Base-by-base conservation (phyloP, 768 basidiomycete species). In the Podaxis sp. region DNA sequence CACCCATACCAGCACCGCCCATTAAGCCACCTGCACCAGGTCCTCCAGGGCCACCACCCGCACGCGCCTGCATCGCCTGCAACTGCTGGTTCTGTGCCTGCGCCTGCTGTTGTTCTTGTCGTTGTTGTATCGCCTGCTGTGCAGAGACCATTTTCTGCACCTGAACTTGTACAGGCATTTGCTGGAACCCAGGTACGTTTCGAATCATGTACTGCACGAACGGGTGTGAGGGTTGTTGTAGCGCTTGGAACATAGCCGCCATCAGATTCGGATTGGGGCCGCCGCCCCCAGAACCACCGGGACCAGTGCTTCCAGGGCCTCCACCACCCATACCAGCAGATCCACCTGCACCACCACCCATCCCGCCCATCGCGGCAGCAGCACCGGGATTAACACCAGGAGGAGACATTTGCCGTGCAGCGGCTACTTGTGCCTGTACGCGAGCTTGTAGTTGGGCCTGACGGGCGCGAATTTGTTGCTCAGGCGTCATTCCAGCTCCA, bases 191-290 rank as follows among this genome's bases (percentile, higher is more conserved):
- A 5, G 86, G 88, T 1, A 85, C 69, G 24, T 74, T 74, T 40
- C 78, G 74, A 9, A 76, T 65, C 75, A 90, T 77, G 66, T 85
- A 83, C 61, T 82, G 79, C 72, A 86, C 72, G 59, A 89, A 76
- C 24, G 86, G 84, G 70, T 91, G 85, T 11, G 63, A 71, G 4
- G 84, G 86, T 15, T 72, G 79, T 62, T 84, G 84, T 68, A 90
- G 67, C n/a, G 86, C 71, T 49, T 78, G 72, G 57, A 77, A 76
- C 56, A 79, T 50, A 3, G 63, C 56, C 15, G 61, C 63, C 49
- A 69, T 62, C 37, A 67, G 57, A 53, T 56, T 49, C 37, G 27
- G 25, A 27, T 43, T 54, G 13, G 61, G 24, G 3, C 29, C 25
- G 24, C 49, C 29, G 22, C 54, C 64, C 7, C 55, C 47, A 27